Base-by-base conservation (phyloP, 2,329 filamentous ascomycete genomes). In the Aspergillus vadensis region DNA sequence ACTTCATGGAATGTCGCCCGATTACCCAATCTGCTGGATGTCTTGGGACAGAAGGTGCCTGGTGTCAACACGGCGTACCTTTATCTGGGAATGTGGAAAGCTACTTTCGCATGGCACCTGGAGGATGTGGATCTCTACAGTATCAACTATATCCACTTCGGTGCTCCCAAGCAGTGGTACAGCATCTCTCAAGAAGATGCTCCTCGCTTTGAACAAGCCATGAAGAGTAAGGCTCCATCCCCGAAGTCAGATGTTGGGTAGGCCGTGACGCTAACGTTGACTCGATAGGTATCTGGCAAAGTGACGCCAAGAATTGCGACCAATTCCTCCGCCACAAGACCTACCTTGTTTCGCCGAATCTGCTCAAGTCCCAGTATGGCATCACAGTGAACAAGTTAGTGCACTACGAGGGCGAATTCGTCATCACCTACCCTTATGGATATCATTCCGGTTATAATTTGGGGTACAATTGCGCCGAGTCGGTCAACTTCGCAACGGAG, bases 11-110 rank as follows among this genome's bases (percentile, higher is more conserved):
- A 99, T 69, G 86, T 99, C 48, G 95, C 96, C 69, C 96, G 96
- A 73, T 83, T 99, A 30, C 91, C 92, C 12, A 99, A 98, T 68
- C 80, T 99, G 58, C 84, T 99, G 41, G 95, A 99, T 76, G 91
- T 97, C 4, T 83, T 99, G 2, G 95, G 95, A 6, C 94, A 92
- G 58, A 97, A 97, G 69, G 92, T 99, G 8, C 96, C 95, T 3
- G 95, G 95, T 67, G 96, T 99, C 72, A 99, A 99, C 72, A 99
- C 94, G 1, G 94, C 95, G 2, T 99, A 99, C 72, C 85, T 99
- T 1, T 99, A 99, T 73, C 83, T 99, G 61, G 95, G 95, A 47
- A 99, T 99, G 95, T 99, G 95, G 95, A 98, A 98, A 77, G 94
- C 95, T 12, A 98, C 95, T 0, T 99, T 99, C 75, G 95, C 95